A percentile compares a stretch with the other conserved stretches of the same genome.
Conservation (phyloP, 2,329 filamentous ascomycete species). For the Colletotrichum sidae region DNA sequence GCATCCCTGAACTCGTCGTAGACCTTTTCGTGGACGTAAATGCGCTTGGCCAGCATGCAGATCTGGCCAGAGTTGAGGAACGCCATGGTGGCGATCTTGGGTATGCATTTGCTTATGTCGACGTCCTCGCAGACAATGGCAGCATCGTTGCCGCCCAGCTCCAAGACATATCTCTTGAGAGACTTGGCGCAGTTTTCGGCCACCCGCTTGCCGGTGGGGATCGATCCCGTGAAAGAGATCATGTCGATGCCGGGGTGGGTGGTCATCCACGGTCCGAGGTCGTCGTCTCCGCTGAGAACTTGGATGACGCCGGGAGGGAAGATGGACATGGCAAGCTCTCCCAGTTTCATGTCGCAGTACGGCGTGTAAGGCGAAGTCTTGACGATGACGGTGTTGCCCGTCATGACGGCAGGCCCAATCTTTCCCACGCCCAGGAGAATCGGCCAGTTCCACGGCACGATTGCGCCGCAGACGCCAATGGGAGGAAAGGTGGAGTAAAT, state of each 20-base stretch:
- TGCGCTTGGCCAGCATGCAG: slow-evolving; percentile 58
- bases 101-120: slow-evolving; percentile 53
- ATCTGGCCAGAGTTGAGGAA: slow-evolving; percentile 66
- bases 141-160: slow-evolving; percentile 72
- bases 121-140: slow-evolving; percentile 70
- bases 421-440: slow-evolving; percentile 60
- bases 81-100: slow-evolving; percentile 59
- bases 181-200: slow-evolving; percentile 63
- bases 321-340: slow-evolving; percentile 66
- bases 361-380: slow-evolving; percentile 70
- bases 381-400: slow-evolving; percentile 66
- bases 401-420: slow-evolving; percentile 66
- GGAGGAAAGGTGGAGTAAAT: slow-evolving; percentile 41
- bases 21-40: slow-evolving; percentile 71
- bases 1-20: slow-evolving; percentile 64
- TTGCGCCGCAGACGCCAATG: slow-evolving; percentile 56
- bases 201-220: slow-evolving; percentile 69
- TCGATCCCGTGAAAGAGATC: slow-evolving; percentile 73
- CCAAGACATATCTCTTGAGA: slow-evolving; percentile 71
- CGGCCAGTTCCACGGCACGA: slow-evolving; percentile 64
- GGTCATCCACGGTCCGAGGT: slow-evolving; percentile 69
- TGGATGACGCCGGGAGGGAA: slow-evolving; percentile 73
- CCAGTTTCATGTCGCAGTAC: slow-evolving; percentile 68
- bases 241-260: slow-evolving; percentile 69
- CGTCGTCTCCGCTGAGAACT: slow-evolving; percentile 68